Percentiles rank a stretch among this genome's conserved stretches.
These are phyloP conservation scores for Kazachstania kunashirensis DNA, from an alignment of 805 yeast genomes.

Conservation along the genomic window DNA sequence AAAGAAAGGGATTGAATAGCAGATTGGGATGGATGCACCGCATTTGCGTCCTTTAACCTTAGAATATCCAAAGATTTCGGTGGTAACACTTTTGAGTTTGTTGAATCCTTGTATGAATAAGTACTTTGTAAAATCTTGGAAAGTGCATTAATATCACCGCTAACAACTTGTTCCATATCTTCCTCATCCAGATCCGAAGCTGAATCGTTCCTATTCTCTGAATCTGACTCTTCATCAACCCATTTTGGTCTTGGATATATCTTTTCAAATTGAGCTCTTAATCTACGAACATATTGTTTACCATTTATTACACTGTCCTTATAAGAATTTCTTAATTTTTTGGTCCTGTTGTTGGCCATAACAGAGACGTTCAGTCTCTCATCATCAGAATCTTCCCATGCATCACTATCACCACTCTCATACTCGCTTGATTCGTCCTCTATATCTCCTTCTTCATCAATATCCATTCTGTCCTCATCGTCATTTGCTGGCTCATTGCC, in stretches of 20 bases:
- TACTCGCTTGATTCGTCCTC: slow-evolving; percentile 27
- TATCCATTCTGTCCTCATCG: slow-evolving; percentile 8
- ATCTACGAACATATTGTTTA: slow-evolving; percentile 47
- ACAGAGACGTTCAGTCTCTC: slow-evolving; percentile 60
- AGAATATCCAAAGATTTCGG: slow-evolving; percentile 62
- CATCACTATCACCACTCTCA: slow-evolving; percentile 35
- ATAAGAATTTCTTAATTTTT: slow-evolving; percentile 59
- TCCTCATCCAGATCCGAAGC: slow-evolving; percentile 24
- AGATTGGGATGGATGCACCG: slow-evolving; percentile 54
- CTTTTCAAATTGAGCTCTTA: slow-evolving; percentile 61
- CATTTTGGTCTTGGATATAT: slow-evolving; percentile 81
- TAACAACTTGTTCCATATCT: slow-evolving; percentile 23
- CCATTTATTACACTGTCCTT: slow-evolving; percentile 49
- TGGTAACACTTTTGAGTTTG: slow-evolving; percentile 50
- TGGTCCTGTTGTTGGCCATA: slow-evolving; percentile 45
- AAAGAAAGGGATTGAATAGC: slow-evolving; percentile 81
- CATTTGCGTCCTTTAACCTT: slow-evolving; percentile 83
- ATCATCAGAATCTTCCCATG: slow-evolving; percentile 91
- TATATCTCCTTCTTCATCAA: slow-evolving; percentile 15
- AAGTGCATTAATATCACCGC: slow-evolving; percentile 36
- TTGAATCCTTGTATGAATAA: slow-evolving; percentile 33
- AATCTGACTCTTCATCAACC: slow-evolving; percentile 38
- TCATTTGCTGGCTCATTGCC: slow-evolving; percentile 12
- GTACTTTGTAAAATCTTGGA: slow-evolving; percentile 31
- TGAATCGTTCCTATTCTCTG: slow-evolving; percentile 22